phyloP scores from a whole-genome alignment of 1,284 basidiomycete genomes.

The Fomes fomentarius region DNA sequence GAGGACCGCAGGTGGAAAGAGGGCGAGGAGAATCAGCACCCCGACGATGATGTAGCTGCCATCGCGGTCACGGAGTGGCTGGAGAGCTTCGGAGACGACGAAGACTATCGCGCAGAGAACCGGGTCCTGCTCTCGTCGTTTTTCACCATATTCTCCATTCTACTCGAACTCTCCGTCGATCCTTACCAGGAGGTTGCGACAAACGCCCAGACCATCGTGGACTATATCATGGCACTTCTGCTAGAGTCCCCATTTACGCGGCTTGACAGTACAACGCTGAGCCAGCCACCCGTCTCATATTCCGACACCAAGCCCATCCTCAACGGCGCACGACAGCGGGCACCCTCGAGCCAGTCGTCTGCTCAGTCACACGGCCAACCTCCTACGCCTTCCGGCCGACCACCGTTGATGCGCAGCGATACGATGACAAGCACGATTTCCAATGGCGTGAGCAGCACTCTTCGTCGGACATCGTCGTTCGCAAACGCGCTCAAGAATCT shows the following conservation, averaged over 20 bases:
- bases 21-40: conserved; percentile 34
- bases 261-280: conserved; percentile 68
- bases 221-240: conserved; percentile 90
- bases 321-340: conserved; percentile 47
- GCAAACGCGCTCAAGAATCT: conserved; percentile 82
- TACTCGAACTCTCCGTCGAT: conserved; percentile 92
- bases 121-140: conserved; percentile 86
- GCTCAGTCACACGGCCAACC: conserved; percentile 38
- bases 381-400: conserved; percentile 46
- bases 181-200: conserved; percentile 92
- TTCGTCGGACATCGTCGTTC: conserved; percentile 84
- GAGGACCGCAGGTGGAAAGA: conserved; percentile 68
- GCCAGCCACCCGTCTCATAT: conserved; percentile 50
- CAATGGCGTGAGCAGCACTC: conserved; percentile 61
- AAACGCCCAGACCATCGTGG: conserved; percentile 89
- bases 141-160: conserved; percentile 89
- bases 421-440: conserved; percentile 64
- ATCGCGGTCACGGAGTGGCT: conserved; percentile 82
- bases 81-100: conserved; percentile 67
- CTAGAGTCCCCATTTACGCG: conserved; percentile 86
- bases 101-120: conserved; percentile 74
- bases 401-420: conserved; percentile 57
- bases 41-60: conserved; percentile 68
- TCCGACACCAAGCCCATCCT: conserved; percentile 19
- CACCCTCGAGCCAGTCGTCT: conserved; percentile 55